Percentiles rank a stretch among this genome's conserved stretches.
phyloP scores from a whole-genome alignment of 306 rosid genomes.

The Cajanus cajan region DNA sequence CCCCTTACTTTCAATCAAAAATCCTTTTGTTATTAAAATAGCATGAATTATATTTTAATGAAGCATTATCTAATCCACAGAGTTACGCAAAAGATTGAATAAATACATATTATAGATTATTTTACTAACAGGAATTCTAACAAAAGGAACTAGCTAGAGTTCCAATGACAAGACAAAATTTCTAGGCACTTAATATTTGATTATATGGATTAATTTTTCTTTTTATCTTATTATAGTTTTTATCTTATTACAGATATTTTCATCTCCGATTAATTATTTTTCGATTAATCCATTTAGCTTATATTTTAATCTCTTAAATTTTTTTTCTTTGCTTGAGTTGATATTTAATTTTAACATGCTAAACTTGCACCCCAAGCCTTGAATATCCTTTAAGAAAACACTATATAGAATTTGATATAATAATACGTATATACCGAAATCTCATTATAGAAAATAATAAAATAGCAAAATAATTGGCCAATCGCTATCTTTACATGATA shows the following conservation, averaged over 20 bases:
- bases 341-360: not conserved
- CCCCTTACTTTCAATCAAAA: not conserved
- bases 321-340: not conserved
- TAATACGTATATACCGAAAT: not conserved
- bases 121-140: too few relatives aligned
- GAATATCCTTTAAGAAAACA: not conserved
- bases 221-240: too few relatives aligned
- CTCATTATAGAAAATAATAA: not conserved
- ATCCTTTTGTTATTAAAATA: not conserved
- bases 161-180: too few relatives aligned
- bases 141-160: too few relatives aligned
- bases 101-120: not conserved
- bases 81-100: conserved; percentile 5
- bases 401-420: not conserved
- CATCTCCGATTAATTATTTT: too few relatives aligned
- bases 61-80: not conserved
- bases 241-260: too few relatives aligned
- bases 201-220: too few relatives aligned
- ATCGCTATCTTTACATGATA: conserved; percentile 23
- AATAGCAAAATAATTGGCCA: not conserved
- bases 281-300: not conserved
- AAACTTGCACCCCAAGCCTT: not conserved
- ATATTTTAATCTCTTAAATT: not conserved
- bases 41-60: not conserved
- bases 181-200: too few relatives aligned